phyloP scores from a whole-genome alignment of 495 filamentous ascomycete genomes.

The Cercophora newfieldiana region DNA sequence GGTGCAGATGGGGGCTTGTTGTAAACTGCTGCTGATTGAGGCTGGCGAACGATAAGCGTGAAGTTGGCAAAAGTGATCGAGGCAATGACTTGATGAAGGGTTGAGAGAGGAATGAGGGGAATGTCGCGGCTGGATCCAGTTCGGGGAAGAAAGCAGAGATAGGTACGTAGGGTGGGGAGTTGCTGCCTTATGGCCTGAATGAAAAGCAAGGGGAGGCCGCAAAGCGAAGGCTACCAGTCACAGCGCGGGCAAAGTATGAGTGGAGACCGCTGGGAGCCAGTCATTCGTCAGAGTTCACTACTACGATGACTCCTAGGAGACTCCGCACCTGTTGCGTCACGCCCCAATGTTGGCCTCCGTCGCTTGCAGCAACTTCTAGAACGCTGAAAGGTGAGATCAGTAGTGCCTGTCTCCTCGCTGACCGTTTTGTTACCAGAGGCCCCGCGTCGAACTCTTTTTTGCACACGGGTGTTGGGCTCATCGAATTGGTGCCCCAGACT shows the following conservation, averaged over 20 bases:
- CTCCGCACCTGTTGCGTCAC: neutral
- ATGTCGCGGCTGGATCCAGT: neutral
- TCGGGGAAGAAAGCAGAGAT: neutral
- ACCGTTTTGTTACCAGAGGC: neutral
- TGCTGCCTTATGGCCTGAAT: conserved; percentile 2
- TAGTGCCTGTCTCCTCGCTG: neutral
- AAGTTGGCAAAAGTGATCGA: conserved; percentile 5
- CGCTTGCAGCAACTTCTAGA: neutral
- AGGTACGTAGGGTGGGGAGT: neutral
- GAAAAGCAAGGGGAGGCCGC: neutral
- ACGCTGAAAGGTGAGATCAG: neutral
- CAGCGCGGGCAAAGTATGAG: neutral
- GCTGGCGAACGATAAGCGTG: neutral
- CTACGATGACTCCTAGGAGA: neutral
- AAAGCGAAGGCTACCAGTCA: neutral
- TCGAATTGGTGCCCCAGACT: neutral
- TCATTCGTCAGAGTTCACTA: neutral
- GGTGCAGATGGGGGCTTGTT: conserved; percentile 14
- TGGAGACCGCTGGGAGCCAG: neutral
- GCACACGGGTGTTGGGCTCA: neutral
- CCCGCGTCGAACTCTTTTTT: neutral
- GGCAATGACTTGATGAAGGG: neutral
- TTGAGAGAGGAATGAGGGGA: neutral
- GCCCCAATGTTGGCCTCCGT: neutral
- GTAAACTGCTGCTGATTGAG: conserved; percentile 6